A percentile compares a stretch with the other conserved stretches of the same genome.
These are phyloP conservation scores for Crucibulum laeve DNA, from an alignment of 768 basidiomycete genomes.

Conservation along the genomic window DNA sequence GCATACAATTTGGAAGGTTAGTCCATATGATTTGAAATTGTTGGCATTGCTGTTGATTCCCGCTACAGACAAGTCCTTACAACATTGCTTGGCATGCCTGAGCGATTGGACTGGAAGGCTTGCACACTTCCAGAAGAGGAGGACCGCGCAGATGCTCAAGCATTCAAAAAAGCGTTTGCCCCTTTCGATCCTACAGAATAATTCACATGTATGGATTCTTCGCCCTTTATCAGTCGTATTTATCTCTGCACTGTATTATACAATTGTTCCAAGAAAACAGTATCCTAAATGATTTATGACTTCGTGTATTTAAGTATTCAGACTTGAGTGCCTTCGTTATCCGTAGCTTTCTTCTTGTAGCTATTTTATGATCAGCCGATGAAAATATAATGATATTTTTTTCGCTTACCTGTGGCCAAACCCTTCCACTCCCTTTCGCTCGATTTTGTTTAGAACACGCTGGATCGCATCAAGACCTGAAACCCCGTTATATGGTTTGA, in stretches of 20 bases:
- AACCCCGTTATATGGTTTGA: conserved; percentile 3
- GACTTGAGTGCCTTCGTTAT: too few relatives aligned
- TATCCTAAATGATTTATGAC: too few relatives aligned
- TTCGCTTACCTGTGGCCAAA: conserved; percentile 62
- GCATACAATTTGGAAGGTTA: conserved; percentile 92
- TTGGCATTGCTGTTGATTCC: background rate
- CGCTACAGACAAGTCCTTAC: conserved; percentile 72
- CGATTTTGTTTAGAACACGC: conserved; percentile 68
- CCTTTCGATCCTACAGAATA: conserved; percentile 56
- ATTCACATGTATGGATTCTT: too few relatives aligned
- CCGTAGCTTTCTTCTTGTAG: conserved; percentile 4
- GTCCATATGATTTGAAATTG: conserved; percentile 13
- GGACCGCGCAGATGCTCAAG: conserved; percentile 76
- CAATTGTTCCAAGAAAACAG: too few relatives aligned
- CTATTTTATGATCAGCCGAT: background rate
- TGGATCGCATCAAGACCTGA: conserved; percentile 83
- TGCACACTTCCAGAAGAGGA: conserved; percentile 82
- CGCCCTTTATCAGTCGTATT: too few relatives aligned
- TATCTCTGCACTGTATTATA: too few relatives aligned
- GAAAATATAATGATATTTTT: conserved; percentile 1
- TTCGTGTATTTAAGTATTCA: too few relatives aligned
- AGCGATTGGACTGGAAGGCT: conserved; percentile 89
- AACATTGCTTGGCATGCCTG: conserved; percentile 65
- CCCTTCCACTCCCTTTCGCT: conserved; percentile 49
- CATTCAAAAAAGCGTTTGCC: conserved; percentile 82